Percentiles rank a stretch among this genome's conserved stretches.
These are phyloP conservation scores for Ilyonectria sp. DNA, from an alignment of 2,329 filamentous ascomycete species.

Conservation along the genomic window DNA sequence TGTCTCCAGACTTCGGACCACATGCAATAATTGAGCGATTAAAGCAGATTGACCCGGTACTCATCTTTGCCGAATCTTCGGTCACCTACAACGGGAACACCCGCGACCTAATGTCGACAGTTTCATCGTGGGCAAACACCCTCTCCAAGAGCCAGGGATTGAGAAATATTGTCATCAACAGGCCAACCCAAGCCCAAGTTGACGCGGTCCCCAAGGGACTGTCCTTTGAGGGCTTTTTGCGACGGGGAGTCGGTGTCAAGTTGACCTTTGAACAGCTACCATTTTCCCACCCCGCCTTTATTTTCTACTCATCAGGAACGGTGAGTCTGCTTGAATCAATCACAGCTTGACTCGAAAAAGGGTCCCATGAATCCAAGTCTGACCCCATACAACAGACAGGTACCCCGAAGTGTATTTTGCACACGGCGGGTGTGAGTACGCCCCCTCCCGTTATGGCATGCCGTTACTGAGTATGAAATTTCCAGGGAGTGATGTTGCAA, in stretches of 20 bases:
- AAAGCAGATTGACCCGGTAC: slow-evolving; percentile 12
- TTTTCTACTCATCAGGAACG: slow-evolving; percentile 26
- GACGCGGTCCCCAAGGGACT: not conserved
- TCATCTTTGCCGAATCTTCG: slow-evolving; percentile 7
- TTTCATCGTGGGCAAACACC: not conserved
- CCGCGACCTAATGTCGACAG: not conserved
- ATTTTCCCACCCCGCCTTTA: slow-evolving; percentile 17
- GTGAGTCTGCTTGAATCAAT: no score
- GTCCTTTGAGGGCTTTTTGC: not conserved
- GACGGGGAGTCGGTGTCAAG: not conserved
- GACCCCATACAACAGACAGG: no score
- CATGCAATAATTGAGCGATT: slow-evolving; percentile 18
- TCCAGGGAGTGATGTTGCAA: slow-evolving; percentile 19
- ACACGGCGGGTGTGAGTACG: slow-evolving; percentile 9
- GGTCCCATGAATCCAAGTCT: no score
- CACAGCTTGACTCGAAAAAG: no score
- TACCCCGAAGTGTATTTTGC: slow-evolving; percentile 19
- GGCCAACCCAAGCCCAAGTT: not conserved
- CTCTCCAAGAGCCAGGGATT: not conserved
- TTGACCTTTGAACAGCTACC: slow-evolving; percentile 17
- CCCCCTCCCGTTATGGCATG: no score
- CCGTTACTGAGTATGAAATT: not conserved
- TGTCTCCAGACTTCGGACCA: slow-evolving; percentile 14
- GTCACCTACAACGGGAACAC: slow-evolving; percentile 20
- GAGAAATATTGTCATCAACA: slow-evolving; percentile 6